Evolutionary conservation across 2,329 filamentous ascomycete species (phyloP).

Genomic region (Aaosphaeria pasadenensis): DNA sequence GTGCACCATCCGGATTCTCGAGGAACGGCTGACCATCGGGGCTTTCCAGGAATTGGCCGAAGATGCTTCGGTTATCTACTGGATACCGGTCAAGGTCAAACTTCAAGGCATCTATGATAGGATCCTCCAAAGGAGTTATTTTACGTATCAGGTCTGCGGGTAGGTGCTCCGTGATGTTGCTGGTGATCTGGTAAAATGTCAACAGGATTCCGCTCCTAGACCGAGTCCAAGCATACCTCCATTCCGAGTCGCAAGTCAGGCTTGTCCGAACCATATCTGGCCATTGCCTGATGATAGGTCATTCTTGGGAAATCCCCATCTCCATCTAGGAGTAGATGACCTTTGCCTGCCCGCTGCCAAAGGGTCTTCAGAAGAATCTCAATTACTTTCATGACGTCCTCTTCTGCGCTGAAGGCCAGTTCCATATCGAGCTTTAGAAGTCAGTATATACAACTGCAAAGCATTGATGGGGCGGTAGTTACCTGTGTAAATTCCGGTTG

Average conservation of each 20-base stretch:
- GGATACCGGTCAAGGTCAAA: constrained; percentile 57
- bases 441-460: not conserved
- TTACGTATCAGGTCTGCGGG: constrained; percentile 66
- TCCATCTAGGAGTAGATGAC: constrained; percentile 10
- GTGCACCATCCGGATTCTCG: constrained; percentile 71
- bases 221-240: constrained; percentile 44
- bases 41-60: constrained; percentile 69
- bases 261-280: constrained; percentile 82
- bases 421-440: constrained; percentile 75
- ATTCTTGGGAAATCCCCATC: constrained; percentile 55
- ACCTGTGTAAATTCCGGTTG: constrained; percentile 97
- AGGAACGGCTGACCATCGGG: constrained; percentile 57
- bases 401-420: constrained; percentile 77
- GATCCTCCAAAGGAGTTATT: constrained; percentile 66
- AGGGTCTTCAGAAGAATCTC: constrained; percentile 55
- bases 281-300: constrained; percentile 76
- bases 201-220: not conserved
- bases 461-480: constrained; percentile 7
- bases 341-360: constrained; percentile 51
- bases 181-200: not conserved
- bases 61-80: constrained; percentile 57
- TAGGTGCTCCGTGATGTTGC: constrained; percentile 58
- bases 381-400: constrained; percentile 64
- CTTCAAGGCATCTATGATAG: constrained; percentile 72
- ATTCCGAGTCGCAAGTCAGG: constrained; percentile 78